Evolutionary conservation across 805 yeast genomes (phyloP).

Genomic region (Hanseniaspora occidentalis): DNA sequence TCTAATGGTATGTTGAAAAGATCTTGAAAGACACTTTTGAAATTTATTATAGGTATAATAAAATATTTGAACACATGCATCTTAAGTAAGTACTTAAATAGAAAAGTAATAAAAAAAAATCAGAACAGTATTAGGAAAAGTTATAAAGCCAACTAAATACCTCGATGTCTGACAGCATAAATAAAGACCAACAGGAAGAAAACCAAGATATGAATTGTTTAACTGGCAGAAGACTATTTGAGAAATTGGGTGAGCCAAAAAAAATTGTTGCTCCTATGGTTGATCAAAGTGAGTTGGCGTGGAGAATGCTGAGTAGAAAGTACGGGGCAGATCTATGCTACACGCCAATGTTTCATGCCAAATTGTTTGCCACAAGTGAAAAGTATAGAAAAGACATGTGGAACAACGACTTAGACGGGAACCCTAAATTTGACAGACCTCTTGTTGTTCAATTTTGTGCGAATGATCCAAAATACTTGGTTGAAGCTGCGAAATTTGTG

Average conservation of each 20-base stretch:
- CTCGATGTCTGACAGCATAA: too few relatives aligned
- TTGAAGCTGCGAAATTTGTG: constrained; percentile 71
- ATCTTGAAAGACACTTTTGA: too few relatives aligned
- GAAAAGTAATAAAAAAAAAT: too few relatives aligned
- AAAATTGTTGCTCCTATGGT: constrained; percentile 98
- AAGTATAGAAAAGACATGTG: constrained; percentile 71
- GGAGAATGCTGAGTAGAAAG: constrained; percentile 76
- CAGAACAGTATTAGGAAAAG: too few relatives aligned
- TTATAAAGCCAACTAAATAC: too few relatives aligned
- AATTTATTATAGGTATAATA: too few relatives aligned
- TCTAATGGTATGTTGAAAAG: too few relatives aligned
- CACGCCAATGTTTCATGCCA: constrained; percentile 95
- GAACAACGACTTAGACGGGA: constrained; percentile 58
- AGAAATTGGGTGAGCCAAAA: constrained; percentile 59
- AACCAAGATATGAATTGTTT: constrained; percentile 32
- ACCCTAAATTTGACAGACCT: constrained; percentile 51
- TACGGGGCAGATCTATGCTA: constrained; percentile 92
- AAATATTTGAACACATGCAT: too few relatives aligned
- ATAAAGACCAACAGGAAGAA: constrained; percentile 10
- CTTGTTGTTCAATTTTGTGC: constrained; percentile 93
- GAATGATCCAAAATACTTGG: constrained; percentile 75
- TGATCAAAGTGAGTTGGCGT: constrained; percentile 90
- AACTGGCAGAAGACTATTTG: constrained; percentile 57
- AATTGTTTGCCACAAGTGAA: constrained; percentile 72
- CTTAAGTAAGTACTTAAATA: too few relatives aligned